Base-by-base conservation (phyloP, 2,329 filamentous ascomycete species). In the Pseudogymnoascus sp. region DNA sequence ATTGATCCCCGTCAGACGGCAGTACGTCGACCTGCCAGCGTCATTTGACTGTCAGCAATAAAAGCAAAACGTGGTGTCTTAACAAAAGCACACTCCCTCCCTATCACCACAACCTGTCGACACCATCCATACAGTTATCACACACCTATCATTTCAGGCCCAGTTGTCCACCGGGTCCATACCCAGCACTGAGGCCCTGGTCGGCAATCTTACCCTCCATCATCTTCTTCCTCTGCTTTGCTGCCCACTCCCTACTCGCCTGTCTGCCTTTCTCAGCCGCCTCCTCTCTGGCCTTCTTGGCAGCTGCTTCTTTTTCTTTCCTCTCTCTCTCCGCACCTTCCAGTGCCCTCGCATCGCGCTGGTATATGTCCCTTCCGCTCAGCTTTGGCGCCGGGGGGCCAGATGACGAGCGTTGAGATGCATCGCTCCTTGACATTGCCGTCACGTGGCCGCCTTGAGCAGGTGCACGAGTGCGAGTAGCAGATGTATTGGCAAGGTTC, bases 171-270 rank as follows among this genome's bases (percentile, higher is more conserved):
- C 66, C 67, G 12, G 66, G 66, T 28, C 66, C 66, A 62, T 67
- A 67, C 7, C 64, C 66, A 64, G 65, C 62, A 32, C 59, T 60
- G 61, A 68, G 57, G 9, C 66, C 65, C 57, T 66, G 67, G 9
- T 69, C 67, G 8, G 34, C 6, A 58, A 38, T 58, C 32, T 37
- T 58, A 39, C 62, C 60, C 30, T 65, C 65, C 43, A 62, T 58
- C 50, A 65, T 35, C 59, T 67, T 71, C 60, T 64, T 70, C 61
- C 65, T 65, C 68, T 81, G 80, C 72, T 79, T 84, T 69, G 85
- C 82, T 9, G 83, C 83, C 83, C 84, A 86, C 66, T 85, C 81
- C 34, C 83, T 78, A 65, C 82, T 82, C 62, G 81, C 77, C 69
- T 78, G 75, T 60, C 84, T 78, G 60, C 82, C 83, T 67, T 81